A percentile compares a stretch with the other conserved stretches of the same genome.
These are phyloP conservation scores for Syzygium malaccense DNA, from an alignment of 441 rosid species.

Conservation along the genomic window DNA sequence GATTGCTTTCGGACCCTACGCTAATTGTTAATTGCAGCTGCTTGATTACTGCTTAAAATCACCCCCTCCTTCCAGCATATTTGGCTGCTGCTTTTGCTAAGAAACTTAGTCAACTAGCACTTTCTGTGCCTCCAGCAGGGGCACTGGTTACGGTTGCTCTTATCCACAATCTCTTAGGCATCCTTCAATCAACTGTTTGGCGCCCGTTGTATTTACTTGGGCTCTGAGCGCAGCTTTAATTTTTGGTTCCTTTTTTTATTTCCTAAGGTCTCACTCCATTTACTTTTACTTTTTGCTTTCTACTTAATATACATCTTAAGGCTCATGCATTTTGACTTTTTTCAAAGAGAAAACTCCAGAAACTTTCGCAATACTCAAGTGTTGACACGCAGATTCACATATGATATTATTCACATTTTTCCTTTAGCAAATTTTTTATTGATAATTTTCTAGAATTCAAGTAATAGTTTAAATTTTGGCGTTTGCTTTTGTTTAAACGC, in stretches of 20 bases:
- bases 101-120: constrained; percentile 68
- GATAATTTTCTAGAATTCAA: neutral
- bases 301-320: fast-evolving
- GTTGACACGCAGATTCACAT: neutral
- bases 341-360: fast-evolving
- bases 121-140: constrained; percentile 75
- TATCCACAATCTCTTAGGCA: constrained; percentile 75
- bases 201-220: constrained; percentile 39
- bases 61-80: constrained; percentile 86
- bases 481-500: neutral
- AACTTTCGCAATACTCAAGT: neutral
- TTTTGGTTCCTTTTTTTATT: neutral
- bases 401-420: too few species aligned
- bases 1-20: neutral
- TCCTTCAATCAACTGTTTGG: constrained; percentile 82
- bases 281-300: neutral
- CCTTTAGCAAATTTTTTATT: too few species aligned
- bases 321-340: neutral
- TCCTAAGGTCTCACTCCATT: neutral
- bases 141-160: constrained; percentile 59
- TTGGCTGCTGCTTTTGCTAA: constrained; percentile 86
- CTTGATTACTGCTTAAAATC: constrained; percentile 88
- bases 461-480: neutral
- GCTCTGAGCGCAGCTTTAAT: neutral
- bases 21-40: constrained; percentile 47